Conservation (phyloP, 495 filamentous ascomycete species). For the Tuber magnatum region DNA sequence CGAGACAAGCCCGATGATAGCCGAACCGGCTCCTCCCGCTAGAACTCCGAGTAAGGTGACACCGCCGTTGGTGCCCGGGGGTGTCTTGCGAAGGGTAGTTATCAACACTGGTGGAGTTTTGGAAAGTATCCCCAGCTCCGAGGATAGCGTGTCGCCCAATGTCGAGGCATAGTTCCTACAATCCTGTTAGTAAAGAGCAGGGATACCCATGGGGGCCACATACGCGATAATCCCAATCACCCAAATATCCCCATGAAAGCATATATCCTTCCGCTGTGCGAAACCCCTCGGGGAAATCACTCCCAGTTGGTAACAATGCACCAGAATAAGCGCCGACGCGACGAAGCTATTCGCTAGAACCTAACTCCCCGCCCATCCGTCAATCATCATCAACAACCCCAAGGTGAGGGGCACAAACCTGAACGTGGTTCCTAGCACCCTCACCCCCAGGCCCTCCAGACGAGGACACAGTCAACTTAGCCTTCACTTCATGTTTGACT, state of each 20-base stretch:
- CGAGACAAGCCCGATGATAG: conserved; percentile 60
- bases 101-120: conserved; percentile 72
- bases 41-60: conserved; percentile 65
- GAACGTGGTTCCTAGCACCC: conserved; percentile 71
- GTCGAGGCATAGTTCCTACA: conserved; percentile 77
- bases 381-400: conserved; percentile 6
- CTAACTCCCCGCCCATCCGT: neutral
- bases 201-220: neutral
- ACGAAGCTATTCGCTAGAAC: conserved; percentile 82
- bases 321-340: conserved; percentile 63
- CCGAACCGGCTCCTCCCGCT: conserved; percentile 68
- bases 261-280: neutral
- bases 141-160: conserved; percentile 88
- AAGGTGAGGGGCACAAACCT: conserved; percentile 43
- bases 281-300: conserved; percentile 42
- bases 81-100: conserved; percentile 67
- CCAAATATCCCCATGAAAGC: conserved; percentile 5
- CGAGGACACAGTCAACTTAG: conserved; percentile 66
- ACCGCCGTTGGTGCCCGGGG: conserved; percentile 86
- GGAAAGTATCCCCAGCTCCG: conserved; percentile 87
- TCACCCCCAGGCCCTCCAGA: conserved; percentile 67
- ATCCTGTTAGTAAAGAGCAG: conserved; percentile 55
- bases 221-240: neutral
- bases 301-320: conserved; percentile 62
- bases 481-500: conserved; percentile 83